These are phyloP conservation scores for Chlorella sp. DNA, from an alignment of 139 green algal genomes.

Conservation along the genomic window DNA sequence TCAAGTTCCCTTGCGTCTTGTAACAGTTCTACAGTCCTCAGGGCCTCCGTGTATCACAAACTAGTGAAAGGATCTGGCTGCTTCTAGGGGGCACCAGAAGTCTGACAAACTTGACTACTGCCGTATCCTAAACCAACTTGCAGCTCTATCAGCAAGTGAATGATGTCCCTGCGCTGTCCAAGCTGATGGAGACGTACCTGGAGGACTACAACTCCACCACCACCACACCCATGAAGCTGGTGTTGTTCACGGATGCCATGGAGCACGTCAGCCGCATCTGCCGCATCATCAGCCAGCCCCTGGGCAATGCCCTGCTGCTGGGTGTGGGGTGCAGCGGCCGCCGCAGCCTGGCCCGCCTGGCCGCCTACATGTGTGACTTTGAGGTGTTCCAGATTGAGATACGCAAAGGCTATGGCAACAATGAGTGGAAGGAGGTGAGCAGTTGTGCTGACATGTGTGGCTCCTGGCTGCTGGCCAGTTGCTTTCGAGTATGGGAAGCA, in stretches of 20 bases:
- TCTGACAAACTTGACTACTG: no score
- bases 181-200: slow-evolving; percentile 62
- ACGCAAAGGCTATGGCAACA: slow-evolving; percentile 52
- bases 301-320: slow-evolving; percentile 68
- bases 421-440: slow-evolving; percentile 50
- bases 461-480: no score
- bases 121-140: no score
- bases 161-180: not conserved
- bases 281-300: slow-evolving; percentile 42
- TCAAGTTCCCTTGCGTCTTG: no score
- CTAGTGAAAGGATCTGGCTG: no score
- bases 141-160: no score
- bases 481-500: no score
- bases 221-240: slow-evolving; percentile 66
- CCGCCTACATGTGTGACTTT: slow-evolving; percentile 52
- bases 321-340: slow-evolving; percentile 62
- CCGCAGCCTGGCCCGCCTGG: slow-evolving; percentile 60
- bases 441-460: no score
- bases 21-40: no score
- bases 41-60: no score
- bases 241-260: slow-evolving; percentile 76
- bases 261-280: slow-evolving; percentile 68
- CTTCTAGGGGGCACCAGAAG: no score
- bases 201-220: slow-evolving; percentile 73
- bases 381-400: slow-evolving; percentile 66